A percentile compares a stretch with the other conserved stretches of the same genome.
These are phyloP conservation scores for Globisporangium spinosum DNA, from an alignment of 352 stramenopile genomes.

Conservation along the genomic window DNA sequence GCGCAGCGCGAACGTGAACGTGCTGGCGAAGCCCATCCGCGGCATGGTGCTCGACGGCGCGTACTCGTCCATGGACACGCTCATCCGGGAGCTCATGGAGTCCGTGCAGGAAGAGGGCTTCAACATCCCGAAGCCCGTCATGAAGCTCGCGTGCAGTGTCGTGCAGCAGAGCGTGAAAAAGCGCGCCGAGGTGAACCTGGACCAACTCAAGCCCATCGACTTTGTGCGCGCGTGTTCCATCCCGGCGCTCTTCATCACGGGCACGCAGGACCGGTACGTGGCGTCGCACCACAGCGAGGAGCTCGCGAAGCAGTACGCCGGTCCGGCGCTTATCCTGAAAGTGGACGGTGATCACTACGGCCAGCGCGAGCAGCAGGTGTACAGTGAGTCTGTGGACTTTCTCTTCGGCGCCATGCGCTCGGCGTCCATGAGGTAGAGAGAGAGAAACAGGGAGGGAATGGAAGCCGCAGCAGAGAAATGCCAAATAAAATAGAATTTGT, in stretches of 20 bases:
- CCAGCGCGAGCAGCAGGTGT: constrained; percentile 35
- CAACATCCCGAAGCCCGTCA: constrained; percentile 55
- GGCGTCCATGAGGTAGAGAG: constrained; percentile 22
- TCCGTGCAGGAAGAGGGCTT: constrained; percentile 74
- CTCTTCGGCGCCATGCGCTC: constrained; percentile 44
- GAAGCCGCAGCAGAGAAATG: background rate
- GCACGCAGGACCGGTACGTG: constrained; percentile 67
- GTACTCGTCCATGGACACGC: constrained; percentile 64
- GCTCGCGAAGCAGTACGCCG: constrained; percentile 58
- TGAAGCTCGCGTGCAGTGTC: constrained; percentile 61
- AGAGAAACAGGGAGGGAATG: background rate
- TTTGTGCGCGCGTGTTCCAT: constrained; percentile 67
- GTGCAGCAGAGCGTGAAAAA: constrained; percentile 79
- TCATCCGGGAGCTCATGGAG: constrained; percentile 60
- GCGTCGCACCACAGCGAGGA: constrained; percentile 56
- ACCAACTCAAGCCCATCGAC: constrained; percentile 62
- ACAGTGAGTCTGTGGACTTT: constrained; percentile 62
- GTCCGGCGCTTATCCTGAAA: constrained; percentile 41
- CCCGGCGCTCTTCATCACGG: constrained; percentile 68
- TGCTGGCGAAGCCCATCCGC: constrained; percentile 59
- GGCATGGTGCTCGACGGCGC: constrained; percentile 72
- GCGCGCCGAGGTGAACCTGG: constrained; percentile 66
- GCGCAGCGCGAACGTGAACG: constrained; percentile 33
- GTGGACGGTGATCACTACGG: constrained; percentile 73
- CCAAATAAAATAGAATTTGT: constrained; percentile 11